These are phyloP conservation scores for Prunus campanulata DNA, from an alignment of 306 rosid species.

Conservation along the genomic window DNA sequence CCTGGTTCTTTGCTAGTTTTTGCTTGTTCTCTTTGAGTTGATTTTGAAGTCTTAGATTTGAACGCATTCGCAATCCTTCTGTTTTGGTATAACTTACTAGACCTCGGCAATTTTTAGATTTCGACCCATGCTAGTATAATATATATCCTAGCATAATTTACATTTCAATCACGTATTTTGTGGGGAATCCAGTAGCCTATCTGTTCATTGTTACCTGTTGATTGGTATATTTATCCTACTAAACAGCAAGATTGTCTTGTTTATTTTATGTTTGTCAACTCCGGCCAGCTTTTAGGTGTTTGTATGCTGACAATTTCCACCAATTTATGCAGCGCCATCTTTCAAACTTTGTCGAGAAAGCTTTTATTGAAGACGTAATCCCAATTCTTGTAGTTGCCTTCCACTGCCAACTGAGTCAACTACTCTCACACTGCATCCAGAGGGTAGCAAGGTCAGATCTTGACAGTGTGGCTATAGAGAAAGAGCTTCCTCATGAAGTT, in stretches of 20 bases:
- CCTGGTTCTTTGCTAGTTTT: background rate
- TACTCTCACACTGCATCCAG: constrained; percentile 55
- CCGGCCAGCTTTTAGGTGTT: background rate
- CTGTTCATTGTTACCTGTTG: background rate
- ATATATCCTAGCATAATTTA: background rate
- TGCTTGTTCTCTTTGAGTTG: background rate
- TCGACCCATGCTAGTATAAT: too few species aligned
- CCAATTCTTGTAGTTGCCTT: constrained; percentile 68
- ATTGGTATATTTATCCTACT: background rate
- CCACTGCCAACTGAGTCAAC: constrained; percentile 61
- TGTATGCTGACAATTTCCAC: constrained; percentile 4
- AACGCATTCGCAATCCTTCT: background rate
- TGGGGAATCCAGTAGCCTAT: background rate
- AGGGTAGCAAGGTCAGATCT: constrained; percentile 70
- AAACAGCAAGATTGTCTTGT: background rate
- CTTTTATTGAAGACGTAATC: constrained; percentile 78
- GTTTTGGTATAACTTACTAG: background rate
- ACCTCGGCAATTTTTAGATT: background rate
- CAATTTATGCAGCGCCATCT: constrained; percentile 69
- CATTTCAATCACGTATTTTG: background rate
- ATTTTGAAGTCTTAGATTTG: background rate
- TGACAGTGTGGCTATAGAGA: constrained; percentile 57
- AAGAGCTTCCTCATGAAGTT: constrained; percentile 67
- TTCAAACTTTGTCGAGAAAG: constrained; percentile 74
- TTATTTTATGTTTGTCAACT: background rate